These are phyloP conservation scores for Beauveria sp. DNA, from an alignment of 2,329 filamentous ascomycete species.

Conservation along the genomic window DNA sequence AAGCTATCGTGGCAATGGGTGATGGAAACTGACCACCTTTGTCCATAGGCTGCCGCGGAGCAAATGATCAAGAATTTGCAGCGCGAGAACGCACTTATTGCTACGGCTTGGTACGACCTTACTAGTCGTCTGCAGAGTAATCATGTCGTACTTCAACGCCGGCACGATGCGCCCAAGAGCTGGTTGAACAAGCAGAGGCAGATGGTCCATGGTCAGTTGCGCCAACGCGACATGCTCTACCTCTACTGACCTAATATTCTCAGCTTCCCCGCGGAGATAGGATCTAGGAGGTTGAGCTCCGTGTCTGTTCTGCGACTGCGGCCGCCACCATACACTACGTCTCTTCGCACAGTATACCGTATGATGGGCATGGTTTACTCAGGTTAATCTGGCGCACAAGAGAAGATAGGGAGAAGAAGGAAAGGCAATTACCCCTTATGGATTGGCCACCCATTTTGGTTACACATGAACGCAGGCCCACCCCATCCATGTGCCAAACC, in stretches of 20 bases:
- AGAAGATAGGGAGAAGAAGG: not conserved
- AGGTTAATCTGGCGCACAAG: too few species aligned
- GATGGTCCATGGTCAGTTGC: constrained; percentile 53
- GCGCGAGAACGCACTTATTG: constrained; percentile 70
- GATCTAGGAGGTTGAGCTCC: constrained; percentile 26
- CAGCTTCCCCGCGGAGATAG: constrained; percentile 41
- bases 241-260: constrained; percentile 33
- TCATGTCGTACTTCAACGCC: constrained; percentile 67
- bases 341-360: not conserved
- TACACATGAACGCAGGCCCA: not conserved
- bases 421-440: not conserved
- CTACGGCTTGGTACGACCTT: constrained; percentile 82
- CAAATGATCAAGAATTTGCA: constrained; percentile 60
- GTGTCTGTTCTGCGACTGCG: constrained; percentile 6
- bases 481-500: not conserved
- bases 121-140: constrained; percentile 74
- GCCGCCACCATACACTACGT: not conserved
- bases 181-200: constrained; percentile 80
- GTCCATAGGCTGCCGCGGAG: constrained; percentile 39
- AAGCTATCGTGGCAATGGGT: not conserved
- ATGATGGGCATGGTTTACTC: not conserved
- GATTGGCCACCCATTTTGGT: not conserved
- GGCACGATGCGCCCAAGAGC: constrained; percentile 67
- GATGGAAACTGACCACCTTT: not conserved
- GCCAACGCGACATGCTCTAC: constrained; percentile 34